These are phyloP conservation scores for Globisporangium paddicum DNA, from an alignment of 352 stramenopile species.

Conservation along the genomic window DNA sequence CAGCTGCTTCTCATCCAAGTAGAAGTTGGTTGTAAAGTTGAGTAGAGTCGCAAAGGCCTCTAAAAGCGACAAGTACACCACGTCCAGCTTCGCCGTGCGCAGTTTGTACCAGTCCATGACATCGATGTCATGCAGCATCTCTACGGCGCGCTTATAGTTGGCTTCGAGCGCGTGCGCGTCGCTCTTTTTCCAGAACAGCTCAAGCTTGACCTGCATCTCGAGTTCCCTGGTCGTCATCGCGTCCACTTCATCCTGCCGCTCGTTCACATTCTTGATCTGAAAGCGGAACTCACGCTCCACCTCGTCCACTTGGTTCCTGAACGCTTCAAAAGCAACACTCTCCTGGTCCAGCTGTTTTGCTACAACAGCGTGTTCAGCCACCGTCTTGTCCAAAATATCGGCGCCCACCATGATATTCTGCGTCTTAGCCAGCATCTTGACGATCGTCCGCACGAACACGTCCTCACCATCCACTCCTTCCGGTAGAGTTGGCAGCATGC, in stretches of 20 bases:
- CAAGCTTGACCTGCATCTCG: constrained; percentile 73
- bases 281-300: constrained; percentile 39
- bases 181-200: constrained; percentile 74
- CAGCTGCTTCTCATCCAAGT: constrained; percentile 31
- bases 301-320: constrained; percentile 50
- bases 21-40: constrained; percentile 71
- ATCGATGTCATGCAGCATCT: constrained; percentile 38
- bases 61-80: constrained; percentile 50
- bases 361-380: constrained; percentile 30
- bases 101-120: constrained; percentile 76
- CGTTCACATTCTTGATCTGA: constrained; percentile 20
- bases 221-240: constrained; percentile 50
- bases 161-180: constrained; percentile 33
- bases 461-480: constrained; percentile 63
- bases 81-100: constrained; percentile 54
- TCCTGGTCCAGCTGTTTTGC: constrained; percentile 20
- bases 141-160: constrained; percentile 62
- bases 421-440: constrained; percentile 70
- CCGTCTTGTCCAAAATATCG: constrained; percentile 55
- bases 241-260: constrained; percentile 32
- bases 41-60: constrained; percentile 65
- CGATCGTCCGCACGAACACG: constrained; percentile 63
- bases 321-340: constrained; percentile 26
- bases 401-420: constrained; percentile 68
- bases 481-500: constrained; percentile 64